Percentiles rank a stretch among this genome's conserved stretches.
phyloP scores from a whole-genome alignment of 495 filamentous ascomycete genomes.

The Aspergillus conjunctus region DNA sequence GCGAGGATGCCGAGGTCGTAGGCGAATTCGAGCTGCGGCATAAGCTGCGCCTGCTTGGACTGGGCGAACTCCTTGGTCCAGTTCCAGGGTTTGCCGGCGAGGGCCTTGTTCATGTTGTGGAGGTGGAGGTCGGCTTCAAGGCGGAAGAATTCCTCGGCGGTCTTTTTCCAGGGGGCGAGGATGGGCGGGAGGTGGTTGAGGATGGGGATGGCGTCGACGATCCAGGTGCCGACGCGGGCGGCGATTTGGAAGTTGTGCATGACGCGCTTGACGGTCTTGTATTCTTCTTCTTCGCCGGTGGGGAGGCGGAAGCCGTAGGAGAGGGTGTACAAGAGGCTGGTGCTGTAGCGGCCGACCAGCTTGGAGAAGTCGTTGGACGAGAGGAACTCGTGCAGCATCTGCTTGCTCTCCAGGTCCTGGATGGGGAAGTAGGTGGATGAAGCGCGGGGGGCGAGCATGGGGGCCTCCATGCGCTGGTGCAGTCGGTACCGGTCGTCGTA shows the following conservation, averaged over 20 bases:
- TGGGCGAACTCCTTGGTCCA: slow-evolving; percentile 26
- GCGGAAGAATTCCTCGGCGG: slow-evolving; percentile 11
- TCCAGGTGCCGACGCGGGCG: slow-evolving; percentile 25
- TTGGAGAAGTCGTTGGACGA: slow-evolving; percentile 22
- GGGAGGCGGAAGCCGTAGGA: slow-evolving; percentile 36
- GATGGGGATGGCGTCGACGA: slow-evolving; percentile 36
- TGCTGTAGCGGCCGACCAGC: slow-evolving; percentile 25
- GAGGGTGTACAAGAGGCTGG: slow-evolving; percentile 29
- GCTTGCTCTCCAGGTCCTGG: slow-evolving; percentile 42
- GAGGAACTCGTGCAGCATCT: slow-evolving; percentile 30
- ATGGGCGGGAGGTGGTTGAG: slow-evolving; percentile 31
- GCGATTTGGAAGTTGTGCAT: slow-evolving; percentile 23
- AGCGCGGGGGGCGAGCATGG: slow-evolving; percentile 38
- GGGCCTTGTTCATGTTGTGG: slow-evolving; percentile 16
- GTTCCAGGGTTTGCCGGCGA: slow-evolving; percentile 26
- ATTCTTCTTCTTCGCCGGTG: slow-evolving; percentile 23
- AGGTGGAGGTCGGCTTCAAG: slow-evolving; percentile 21
- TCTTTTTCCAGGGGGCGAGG: slow-evolving; percentile 34
- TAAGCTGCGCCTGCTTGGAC: slow-evolving; percentile 12
- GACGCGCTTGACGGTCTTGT: slow-evolving; percentile 13
- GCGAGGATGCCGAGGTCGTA: slow-evolving; percentile 41
- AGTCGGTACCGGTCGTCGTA: slow-evolving; percentile 43
- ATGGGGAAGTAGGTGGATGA: slow-evolving; percentile 38
- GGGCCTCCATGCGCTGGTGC: slow-evolving; percentile 35
- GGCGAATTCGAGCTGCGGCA: slow-evolving; percentile 33